A percentile compares a stretch with the other conserved stretches of the same genome.
Conservation (phyloP, 2,329 filamentous ascomycete species). For the Cladosporium sphaerospermum region DNA sequence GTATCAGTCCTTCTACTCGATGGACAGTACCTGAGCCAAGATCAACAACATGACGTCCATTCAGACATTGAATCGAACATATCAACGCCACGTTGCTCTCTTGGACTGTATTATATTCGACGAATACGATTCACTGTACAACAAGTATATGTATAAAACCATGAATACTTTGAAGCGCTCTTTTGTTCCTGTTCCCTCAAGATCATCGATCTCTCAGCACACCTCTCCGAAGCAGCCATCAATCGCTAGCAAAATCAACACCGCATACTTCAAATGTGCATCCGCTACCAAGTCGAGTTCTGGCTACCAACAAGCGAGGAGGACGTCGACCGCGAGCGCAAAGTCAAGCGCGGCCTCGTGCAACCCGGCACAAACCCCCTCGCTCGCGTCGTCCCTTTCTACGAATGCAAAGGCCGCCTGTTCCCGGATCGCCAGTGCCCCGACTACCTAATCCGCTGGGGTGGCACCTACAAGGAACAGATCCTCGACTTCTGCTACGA, state of each 20-base stretch:
- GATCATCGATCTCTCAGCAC: neutral
- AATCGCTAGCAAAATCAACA: neutral
- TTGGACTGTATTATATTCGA: neutral
- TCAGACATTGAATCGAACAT: too few species aligned
- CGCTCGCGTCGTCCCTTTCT: neutral
- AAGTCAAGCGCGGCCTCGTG: slow-evolving; percentile 1
- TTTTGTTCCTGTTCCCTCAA: neutral
- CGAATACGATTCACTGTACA: slow-evolving; percentile 1
- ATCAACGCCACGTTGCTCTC: neutral
- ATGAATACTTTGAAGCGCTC: neutral
- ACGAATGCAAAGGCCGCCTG: slow-evolving; percentile 3
- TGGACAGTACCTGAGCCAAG: too few species aligned
- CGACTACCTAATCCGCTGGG: neutral
- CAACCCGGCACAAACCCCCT: neutral
- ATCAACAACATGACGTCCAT: too few species aligned
- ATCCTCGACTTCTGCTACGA: slow-evolving; percentile 4
- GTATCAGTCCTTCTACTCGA: too few species aligned
- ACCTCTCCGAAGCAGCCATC: neutral
- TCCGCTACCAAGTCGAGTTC: slow-evolving; percentile 3
- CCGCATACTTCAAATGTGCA: neutral
- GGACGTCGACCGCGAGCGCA: slow-evolving; percentile 1
- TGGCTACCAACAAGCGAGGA: neutral
- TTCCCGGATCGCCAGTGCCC: neutral
- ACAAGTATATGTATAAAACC: slow-evolving; percentile 1
- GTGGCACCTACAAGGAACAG: neutral